Conservation (phyloP, 2,329 filamentous ascomycete genomes). For the Stylonectria norvegica region DNA sequence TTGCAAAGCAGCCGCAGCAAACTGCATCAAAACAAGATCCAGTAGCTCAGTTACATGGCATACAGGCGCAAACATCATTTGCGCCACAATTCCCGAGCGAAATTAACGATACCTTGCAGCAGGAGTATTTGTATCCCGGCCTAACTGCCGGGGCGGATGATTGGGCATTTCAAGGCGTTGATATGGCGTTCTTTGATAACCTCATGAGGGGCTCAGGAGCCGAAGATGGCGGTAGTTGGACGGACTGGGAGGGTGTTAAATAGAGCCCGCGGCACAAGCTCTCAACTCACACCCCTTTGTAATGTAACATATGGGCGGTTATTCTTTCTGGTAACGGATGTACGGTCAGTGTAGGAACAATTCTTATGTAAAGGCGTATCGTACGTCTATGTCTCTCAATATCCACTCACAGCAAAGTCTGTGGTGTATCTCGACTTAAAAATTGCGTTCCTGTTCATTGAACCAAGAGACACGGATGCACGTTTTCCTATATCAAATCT, state of each 20-base stretch:
- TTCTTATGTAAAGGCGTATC: too few species aligned
- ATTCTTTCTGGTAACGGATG: too few species aligned
- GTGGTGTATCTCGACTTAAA: too few species aligned
- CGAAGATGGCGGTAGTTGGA: neutral
- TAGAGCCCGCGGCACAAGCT: too few species aligned
- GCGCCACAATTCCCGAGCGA: neutral
- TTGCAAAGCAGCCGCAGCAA: neutral
- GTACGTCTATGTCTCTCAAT: too few species aligned
- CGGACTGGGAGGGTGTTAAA: neutral
- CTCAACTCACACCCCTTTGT: too few species aligned
- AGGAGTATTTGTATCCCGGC: constrained; percentile 5
- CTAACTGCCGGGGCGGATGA: constrained; percentile 7
- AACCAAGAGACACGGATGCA: too few species aligned
- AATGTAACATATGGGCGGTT: too few species aligned
- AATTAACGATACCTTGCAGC: constrained; percentile 2
- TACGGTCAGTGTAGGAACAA: too few species aligned
- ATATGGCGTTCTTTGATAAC: constrained; percentile 15
- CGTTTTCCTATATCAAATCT: too few species aligned
- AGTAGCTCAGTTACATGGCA: neutral
- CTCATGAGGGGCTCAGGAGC: constrained; percentile 4
- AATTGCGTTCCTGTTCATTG: too few species aligned
- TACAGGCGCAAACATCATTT: constrained; percentile 1
- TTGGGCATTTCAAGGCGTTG: constrained; percentile 15
- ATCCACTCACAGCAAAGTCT: too few species aligned
- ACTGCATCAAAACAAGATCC: neutral